Base-by-base conservation (phyloP, 495 filamentous ascomycete species). In the Chaetomium fimeti region DNA sequence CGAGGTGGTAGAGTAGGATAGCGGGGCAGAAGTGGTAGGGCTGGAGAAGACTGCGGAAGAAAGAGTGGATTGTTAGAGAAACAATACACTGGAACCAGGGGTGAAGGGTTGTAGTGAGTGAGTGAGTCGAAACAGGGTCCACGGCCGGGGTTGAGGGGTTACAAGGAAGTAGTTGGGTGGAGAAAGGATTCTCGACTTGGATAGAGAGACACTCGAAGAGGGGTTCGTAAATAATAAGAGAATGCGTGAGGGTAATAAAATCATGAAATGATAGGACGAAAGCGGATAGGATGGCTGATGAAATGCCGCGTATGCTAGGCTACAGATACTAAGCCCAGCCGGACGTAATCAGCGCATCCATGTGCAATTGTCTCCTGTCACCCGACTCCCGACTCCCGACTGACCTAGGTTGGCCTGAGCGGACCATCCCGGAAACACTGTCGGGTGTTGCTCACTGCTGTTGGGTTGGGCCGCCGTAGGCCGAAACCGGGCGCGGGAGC, bases 1-100 rank as follows among this genome's bases (percentile, higher is more conserved):
- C 55, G 69, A 60, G 66, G 63, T 69, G 56, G 60, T 36, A 58
- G 65, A 58, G 61, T 65, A 64, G 22, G 63, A 66, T 63, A 60
- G 68, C 63, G 70, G 70, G 68, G 68, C 62, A 60, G 63, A 53
- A 55, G 36, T 51, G 24, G 40, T 18, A 58, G 61, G 58, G 57
- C 65, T 57, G 53, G 56, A 68, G 62, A 65, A 22, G 51, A 28
- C 61, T 68, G 57, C 49, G 57, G 40, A 45, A 67, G 36, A 0
- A 32, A 57, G 47, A 53, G 59, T 60, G 65, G 60, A 25, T 18
- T 65, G 54, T 66, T 67, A 69, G 67, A 69, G 20, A 48, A 60
- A 45, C 48, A 36, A 9, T 36, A 36, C 12, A 29, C 28, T 32
- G 38, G 62, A 47, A 36, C 42, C 43, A 58, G 55, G 47, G 45